These are phyloP conservation scores for Stenocarpella maydis DNA, from an alignment of 2,329 filamentous ascomycete genomes.

Conservation along the genomic window DNA sequence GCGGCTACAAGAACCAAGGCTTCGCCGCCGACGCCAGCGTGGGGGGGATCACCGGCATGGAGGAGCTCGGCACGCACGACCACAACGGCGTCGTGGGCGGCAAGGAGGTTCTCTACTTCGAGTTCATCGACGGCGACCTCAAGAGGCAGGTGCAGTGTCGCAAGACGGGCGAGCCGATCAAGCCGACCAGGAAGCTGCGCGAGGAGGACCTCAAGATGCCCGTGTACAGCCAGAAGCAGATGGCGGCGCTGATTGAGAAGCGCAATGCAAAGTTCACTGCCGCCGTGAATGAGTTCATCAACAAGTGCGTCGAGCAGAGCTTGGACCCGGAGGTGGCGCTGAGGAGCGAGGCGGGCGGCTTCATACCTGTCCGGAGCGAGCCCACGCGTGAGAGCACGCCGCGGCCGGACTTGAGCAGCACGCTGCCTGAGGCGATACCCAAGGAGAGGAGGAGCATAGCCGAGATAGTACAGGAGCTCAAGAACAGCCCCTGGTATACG, in stretches of 20 bases:
- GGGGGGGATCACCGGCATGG: conserved; percentile 61
- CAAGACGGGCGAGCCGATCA: conserved; percentile 77
- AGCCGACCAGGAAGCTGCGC: conserved; percentile 71
- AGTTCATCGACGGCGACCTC: conserved; percentile 90
- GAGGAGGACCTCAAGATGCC: conserved; percentile 90
- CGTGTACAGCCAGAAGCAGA: conserved; percentile 90
- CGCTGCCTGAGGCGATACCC: conserved; percentile 76
- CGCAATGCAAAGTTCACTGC: conserved; percentile 83
- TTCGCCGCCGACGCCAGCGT: conserved; percentile 64
- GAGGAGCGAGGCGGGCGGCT: conserved; percentile 62
- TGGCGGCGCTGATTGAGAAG: conserved; percentile 88
- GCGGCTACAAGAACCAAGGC: conserved; percentile 58
- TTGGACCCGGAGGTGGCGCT: conserved; percentile 75
- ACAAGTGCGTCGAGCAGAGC: conserved; percentile 70
- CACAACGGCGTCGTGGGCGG: conserved; percentile 47
- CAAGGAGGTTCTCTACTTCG: conserved; percentile 83
- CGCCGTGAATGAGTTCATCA: conserved; percentile 80
- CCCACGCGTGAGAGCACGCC: conserved; percentile 48
- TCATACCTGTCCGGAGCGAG: conserved; percentile 68
- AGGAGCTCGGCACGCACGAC: conserved; percentile 49
- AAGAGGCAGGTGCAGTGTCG: conserved; percentile 79
- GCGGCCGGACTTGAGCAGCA: conserved; percentile 47
- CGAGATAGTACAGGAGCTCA: conserved; percentile 86
- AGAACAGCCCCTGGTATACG: conserved; percentile 84
- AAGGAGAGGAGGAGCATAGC: conserved; percentile 80